Evolutionary conservation across 2,329 filamentous ascomycete genomes (phyloP), one percentile per base, ranked within the genome.

Genomic region (Lecanicillium sp.): DNA sequence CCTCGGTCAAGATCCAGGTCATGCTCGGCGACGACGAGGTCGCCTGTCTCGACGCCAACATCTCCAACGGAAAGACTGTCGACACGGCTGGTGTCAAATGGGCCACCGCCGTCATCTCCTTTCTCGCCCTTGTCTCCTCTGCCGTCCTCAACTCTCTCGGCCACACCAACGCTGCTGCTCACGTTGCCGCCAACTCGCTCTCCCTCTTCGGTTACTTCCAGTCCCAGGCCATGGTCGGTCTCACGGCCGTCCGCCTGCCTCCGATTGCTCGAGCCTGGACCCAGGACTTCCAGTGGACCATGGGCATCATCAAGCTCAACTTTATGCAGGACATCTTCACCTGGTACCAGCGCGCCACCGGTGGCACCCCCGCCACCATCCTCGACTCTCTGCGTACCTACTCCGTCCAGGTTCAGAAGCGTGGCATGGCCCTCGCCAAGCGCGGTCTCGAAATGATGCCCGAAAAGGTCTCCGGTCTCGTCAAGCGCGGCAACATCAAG

Each of bases 131-230:
- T 39, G 74, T 89, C 41, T 85, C 89, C 8, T 95, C 91, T 36
- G 91, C 89, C 52, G 78, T 96, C 54, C 87, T 91, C 24, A 95
- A 90, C 23, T 90, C 90, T 26, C 73, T 96, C 4, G 91, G 91
- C 10, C 90, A 96, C 67, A 88, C 88, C 42, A 96, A 96, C 65
- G 91, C 91, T 5, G 90, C 91, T 39, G 90, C 91, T 43, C 91
- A 97, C 67, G 87, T 97, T 54, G 91, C 91, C 47, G 86, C 90
- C 48, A 95, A 95, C 62, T 89, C 91, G 3, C 78, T 96, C 53
- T 93, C 90, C n/a, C 81, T 97, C 24, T 95, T 95, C 63, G 81
- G 86, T 52, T 96, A 93, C 68, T 95, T 96, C 76, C 91, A 97
- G 68, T 83, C 88, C 4, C 90, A 95, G 67, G 90, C 91, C 21